These are phyloP conservation scores for Beta corolliflora DNA, from an alignment of 179 eudicot genomes.

Conservation along the genomic window DNA sequence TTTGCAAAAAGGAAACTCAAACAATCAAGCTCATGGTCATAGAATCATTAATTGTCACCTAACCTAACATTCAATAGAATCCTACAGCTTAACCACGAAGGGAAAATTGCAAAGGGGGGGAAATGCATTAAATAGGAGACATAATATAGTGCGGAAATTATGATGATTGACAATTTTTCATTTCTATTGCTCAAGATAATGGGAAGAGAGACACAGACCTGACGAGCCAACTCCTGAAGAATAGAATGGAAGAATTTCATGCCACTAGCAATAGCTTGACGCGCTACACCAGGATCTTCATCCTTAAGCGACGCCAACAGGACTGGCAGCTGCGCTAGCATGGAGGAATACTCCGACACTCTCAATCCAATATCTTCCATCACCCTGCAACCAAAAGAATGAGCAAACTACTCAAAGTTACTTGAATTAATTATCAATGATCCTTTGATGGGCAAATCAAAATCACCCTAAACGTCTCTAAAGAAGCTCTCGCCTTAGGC, in stretches of 20 bases:
- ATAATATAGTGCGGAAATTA: not conserved
- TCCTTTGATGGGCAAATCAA: not conserved
- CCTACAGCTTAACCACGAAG: too few relatives aligned
- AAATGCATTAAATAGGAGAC: not conserved
- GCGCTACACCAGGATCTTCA: conserved; percentile 51
- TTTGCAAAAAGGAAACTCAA: not conserved
- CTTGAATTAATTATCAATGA: not conserved
- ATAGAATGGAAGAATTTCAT: conserved; percentile 59
- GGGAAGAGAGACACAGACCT: conserved; percentile 51
- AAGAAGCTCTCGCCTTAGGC: not conserved
- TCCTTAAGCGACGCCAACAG: conserved; percentile 57
- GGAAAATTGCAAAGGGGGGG: not conserved
- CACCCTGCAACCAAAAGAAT: conserved; percentile 41
- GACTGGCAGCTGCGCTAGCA: conserved; percentile 48
- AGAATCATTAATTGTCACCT: not conserved
- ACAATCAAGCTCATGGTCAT: not conserved
- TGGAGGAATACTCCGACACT: conserved; percentile 52
- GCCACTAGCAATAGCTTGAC: conserved; percentile 65
- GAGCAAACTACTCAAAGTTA: not conserved
- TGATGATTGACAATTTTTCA: not conserved
- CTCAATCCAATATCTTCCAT: conserved; percentile 69
- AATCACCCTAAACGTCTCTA: not conserved
- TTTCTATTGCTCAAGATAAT: conserved; percentile 2
- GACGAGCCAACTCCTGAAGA: conserved; percentile 67
- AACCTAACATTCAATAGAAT: not conserved